A percentile compares a stretch with the other conserved stretches of the same genome.
Evolutionary conservation across 345 rosid species (phyloP).

Genomic region (Corchorus olitorius): DNA sequence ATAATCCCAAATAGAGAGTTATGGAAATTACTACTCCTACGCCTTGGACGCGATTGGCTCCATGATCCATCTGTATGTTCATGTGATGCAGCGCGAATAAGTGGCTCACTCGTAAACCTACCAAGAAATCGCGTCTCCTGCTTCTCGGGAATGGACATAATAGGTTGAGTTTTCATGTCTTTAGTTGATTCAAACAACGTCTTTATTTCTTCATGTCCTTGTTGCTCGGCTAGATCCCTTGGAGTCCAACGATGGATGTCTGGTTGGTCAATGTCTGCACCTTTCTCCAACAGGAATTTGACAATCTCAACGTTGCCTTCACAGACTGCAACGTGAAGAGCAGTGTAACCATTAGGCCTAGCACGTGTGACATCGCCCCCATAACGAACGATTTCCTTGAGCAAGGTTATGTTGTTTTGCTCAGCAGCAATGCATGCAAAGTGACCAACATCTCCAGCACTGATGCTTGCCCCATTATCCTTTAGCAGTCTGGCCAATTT

Average conservation of each 20-base stretch:
- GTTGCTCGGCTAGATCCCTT: slow-evolving; percentile 77
- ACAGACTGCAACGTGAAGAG: slow-evolving; percentile 81
- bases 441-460: slow-evolving; percentile 69
- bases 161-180: slow-evolving; percentile 41
- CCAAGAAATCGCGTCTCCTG: slow-evolving; percentile 53
- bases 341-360: slow-evolving; percentile 56
- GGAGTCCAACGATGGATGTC: slow-evolving; percentile 74
- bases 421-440: slow-evolving; percentile 78
- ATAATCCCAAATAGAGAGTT: slow-evolving; percentile 81
- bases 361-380: slow-evolving; percentile 67
- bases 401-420: slow-evolving; percentile 59
- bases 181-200: slow-evolving; percentile 41
- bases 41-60: slow-evolving; percentile 49
- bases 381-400: slow-evolving; percentile 47
- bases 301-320: slow-evolving; percentile 74
- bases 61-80: slow-evolving; percentile 51
- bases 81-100: slow-evolving; percentile 41
- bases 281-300: slow-evolving; percentile 61
- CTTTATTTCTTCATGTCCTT: slow-evolving; percentile 80
- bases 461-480: slow-evolving; percentile 49
- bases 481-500: slow-evolving; percentile 46
- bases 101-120: slow-evolving; percentile 74
- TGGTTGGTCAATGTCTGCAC: slow-evolving; percentile 63
- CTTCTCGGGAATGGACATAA: slow-evolving; percentile 48
- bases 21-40: slow-evolving; percentile 61